Conservation (phyloP, 805 yeast species). For the Wickerhamomyces subpelliculosus region DNA sequence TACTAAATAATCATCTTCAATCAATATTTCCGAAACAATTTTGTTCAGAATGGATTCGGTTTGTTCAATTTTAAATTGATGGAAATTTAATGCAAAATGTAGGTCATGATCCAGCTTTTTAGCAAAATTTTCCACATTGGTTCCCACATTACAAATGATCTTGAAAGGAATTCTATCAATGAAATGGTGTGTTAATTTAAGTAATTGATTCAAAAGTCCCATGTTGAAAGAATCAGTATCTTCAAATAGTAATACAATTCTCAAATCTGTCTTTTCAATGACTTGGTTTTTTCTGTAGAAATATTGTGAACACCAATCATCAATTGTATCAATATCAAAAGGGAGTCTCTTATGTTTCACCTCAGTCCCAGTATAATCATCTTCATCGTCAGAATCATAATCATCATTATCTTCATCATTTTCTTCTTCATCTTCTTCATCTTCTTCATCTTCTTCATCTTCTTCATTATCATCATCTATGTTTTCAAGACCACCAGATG, state of each 20-base stretch:
- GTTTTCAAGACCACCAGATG: no score
- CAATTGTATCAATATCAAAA: slow-evolving; percentile 19
- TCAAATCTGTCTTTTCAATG: slow-evolving; percentile 5
- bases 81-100: slow-evolving; percentile 7
- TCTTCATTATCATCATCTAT: background rate
- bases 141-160: slow-evolving; percentile 18
- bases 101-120: slow-evolving; percentile 14
- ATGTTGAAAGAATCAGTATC: slow-evolving; percentile 21
- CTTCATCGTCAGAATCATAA: slow-evolving; percentile 3
- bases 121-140: slow-evolving; percentile 12
- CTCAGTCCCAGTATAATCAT: slow-evolving; percentile 8
- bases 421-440: slow-evolving; percentile 1
- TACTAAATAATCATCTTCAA: slow-evolving; percentile 10
- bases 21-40: slow-evolving; percentile 14
- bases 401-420: background rate
- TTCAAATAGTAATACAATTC: slow-evolving; percentile 17
- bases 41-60: slow-evolving; percentile 17
- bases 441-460: background rate
- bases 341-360: slow-evolving; percentile 15
- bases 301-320: slow-evolving; percentile 17
- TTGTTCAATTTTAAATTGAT: slow-evolving; percentile 18
- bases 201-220: slow-evolving; percentile 11
- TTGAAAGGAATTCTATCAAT: slow-evolving; percentile 15
- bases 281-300: slow-evolving; percentile 1
- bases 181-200: slow-evolving; percentile 12